These are phyloP conservation scores for Solanum clarkiae DNA, from an alignment of 257 asterid species.

Conservation along the genomic window DNA sequence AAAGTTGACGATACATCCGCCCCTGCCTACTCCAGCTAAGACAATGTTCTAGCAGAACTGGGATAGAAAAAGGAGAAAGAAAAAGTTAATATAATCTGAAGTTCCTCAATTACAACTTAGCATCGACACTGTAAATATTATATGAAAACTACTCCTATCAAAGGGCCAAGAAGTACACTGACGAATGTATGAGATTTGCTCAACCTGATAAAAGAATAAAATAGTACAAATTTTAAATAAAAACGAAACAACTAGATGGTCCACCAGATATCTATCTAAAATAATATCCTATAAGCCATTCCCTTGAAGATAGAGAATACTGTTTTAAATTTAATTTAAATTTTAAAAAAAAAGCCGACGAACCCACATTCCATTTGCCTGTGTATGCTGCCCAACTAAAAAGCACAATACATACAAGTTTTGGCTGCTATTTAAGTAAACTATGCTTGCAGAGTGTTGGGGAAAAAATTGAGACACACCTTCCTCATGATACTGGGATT, in stretches of 20 bases:
- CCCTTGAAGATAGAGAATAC: not conserved
- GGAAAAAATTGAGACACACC: no score
- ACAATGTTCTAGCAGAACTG: constrained; percentile 96
- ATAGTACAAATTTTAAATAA: not conserved
- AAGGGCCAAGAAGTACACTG: constrained; percentile 16
- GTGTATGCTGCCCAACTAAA: no score
- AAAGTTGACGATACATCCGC: no score
- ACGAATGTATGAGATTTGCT: constrained; percentile 84
- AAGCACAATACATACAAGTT: no score
- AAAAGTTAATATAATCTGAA: not conserved
- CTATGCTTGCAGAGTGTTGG: no score
- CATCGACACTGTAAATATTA: not conserved
- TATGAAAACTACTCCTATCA: not conserved
- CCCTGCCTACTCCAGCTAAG: constrained; percentile 91
- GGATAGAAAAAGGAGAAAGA: not conserved
- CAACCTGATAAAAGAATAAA: constrained; percentile 25
- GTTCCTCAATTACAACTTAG: not conserved
- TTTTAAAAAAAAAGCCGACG: no score
- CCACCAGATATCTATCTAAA: not conserved
- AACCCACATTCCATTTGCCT: no score
- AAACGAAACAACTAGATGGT: not conserved
- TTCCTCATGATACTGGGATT: no score
- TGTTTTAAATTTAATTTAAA: not conserved
- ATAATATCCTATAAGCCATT: not conserved
- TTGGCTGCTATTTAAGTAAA: no score